Conservation (phyloP, 1,284 basidiomycete species). For the Volvariella surrecta region DNA sequence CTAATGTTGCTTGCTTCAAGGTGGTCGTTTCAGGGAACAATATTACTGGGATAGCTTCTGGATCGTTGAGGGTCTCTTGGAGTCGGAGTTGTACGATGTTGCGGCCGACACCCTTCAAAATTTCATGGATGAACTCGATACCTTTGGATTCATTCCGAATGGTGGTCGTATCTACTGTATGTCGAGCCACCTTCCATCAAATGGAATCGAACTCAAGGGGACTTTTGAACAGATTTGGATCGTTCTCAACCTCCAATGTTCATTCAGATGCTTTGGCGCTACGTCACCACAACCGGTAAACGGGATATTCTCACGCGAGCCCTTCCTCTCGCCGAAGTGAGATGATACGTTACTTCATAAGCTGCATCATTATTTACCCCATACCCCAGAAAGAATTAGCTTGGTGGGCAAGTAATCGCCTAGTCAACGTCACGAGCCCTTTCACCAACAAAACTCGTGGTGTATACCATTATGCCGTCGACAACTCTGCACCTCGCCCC, state of each 20-base stretch:
- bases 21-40: constrained; percentile 41
- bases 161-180: constrained; percentile 79
- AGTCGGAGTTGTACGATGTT: constrained; percentile 67
- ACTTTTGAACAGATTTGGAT: constrained; percentile 53
- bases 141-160: constrained; percentile 86
- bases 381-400: constrained; percentile 55
- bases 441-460: constrained; percentile 57
- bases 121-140: constrained; percentile 87
- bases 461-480: constrained; percentile 69
- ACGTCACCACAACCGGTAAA: constrained; percentile 31
- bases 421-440: constrained; percentile 66
- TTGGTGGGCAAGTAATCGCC: constrained; percentile 80
- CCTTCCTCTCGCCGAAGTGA: constrained; percentile 39
- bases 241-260: constrained; percentile 89
- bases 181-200: constrained; percentile 13
- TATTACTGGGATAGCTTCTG: constrained; percentile 85
- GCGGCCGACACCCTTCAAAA: constrained; percentile 78
- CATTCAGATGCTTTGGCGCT: constrained; percentile 49
- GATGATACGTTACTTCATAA: constrained; percentile 7
- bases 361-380: constrained; percentile 6
- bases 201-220: not conserved
- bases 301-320: constrained; percentile 32
- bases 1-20: constrained; percentile 15
- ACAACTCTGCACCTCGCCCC: constrained; percentile 83
- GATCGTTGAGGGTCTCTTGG: constrained; percentile 79